Base-by-base conservation (phyloP, 192 early-diverging fungal genomes). In the Mortierella hygrophila region DNA sequence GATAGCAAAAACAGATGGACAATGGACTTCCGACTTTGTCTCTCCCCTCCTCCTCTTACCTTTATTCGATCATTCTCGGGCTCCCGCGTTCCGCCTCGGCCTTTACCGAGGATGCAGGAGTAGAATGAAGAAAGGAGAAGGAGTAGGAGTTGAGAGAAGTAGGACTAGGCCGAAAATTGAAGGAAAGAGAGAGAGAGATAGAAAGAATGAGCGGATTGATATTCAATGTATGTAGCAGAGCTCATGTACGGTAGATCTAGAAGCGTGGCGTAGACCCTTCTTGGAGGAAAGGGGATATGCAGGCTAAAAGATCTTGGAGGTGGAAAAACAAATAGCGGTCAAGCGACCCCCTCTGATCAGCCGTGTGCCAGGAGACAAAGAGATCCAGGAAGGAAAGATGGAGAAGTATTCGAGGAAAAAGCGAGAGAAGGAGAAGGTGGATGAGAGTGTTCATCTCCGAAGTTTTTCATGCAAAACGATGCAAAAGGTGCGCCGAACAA, bases 201-300 rank as follows among this genome's bases (percentile, higher is more conserved):
- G 23, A n/a, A 0, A 60, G n/a, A 57, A 29, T 26, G 21, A 9
- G 57, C 29, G 60, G 60, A 60, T 0, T 60, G 55, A 60, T 60
- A 26, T 60, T 60, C 7, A 60, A 60, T 60, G 9, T 60, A 60
- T 65, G 60, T 65, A 65, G 29, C 29, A 26, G 26, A 65, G 60
- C 60, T 65, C 57, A 65, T 65, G 26, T 65, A 65, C 60, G n/a
- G 60, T 65, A 65, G 26, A 65, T 65, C 60, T 65, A 65, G 60
- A 65, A 65, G 49, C 18, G 49, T 65, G 60, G 60, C 60, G 60
- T 65, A 65, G 26, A 65, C 60, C 60, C 60, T 29, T 4, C 26
- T 26, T 26, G 26, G 29, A 29, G 26, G n/a, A 11, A 65, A 65
- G 60, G 1, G 60, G 11, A 65, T 65, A 65, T 65, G 60, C 60